Base-by-base conservation (phyloP, 176 grass and related monocot species). In the Avena eriantha region DNA sequence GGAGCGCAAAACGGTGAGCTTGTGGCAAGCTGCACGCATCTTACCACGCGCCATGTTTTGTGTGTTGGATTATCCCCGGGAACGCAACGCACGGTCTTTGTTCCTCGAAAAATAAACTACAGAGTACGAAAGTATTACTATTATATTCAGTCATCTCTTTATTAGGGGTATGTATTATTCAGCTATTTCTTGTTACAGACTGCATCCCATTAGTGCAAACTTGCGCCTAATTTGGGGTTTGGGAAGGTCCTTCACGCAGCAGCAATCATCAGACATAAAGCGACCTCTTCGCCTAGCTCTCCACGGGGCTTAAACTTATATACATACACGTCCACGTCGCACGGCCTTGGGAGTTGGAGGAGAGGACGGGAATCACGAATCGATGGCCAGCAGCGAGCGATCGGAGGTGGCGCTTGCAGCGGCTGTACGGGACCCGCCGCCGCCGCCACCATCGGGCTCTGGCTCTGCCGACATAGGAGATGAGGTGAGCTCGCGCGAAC, bases 391-490 rank as follows among this genome's bases (percentile, higher is more conserved):
- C 84, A 35, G 18, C 8, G 54, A 8, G 41, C 22, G 19, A 35
- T 34, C 79, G 55, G 89, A 87, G 65, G 84, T 87, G 54, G 74
- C 65, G 64, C 57, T 83, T 39, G 24, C 46, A 69, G 76, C 43
- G 29, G 26, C 14, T 29, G 29, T 17, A 67, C 64, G 64, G 14
- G 26, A 34, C 64, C 45, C 24, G 58, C 51, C 78, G 19, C 71
- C 75, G 21, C 68, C 23, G 17, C 15, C 43, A 15, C 15, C 43
- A 15, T 2, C 39, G 18, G 60, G 14, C 2, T 6, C 17, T 17
- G 41, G 11, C 41, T 10, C 41, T 3, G 71, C 51, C 7, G 51
- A 8, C 79, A 34, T 21, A 18, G 54, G 72, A 13, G 72, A 43
- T 63, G 84, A 82, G 72, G 79, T 82, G 22, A 82, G 79, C 63